These are phyloP conservation scores for Bipolaris oryzae DNA, from an alignment of 2,329 filamentous ascomycete genomes.

Conservation along the genomic window DNA sequence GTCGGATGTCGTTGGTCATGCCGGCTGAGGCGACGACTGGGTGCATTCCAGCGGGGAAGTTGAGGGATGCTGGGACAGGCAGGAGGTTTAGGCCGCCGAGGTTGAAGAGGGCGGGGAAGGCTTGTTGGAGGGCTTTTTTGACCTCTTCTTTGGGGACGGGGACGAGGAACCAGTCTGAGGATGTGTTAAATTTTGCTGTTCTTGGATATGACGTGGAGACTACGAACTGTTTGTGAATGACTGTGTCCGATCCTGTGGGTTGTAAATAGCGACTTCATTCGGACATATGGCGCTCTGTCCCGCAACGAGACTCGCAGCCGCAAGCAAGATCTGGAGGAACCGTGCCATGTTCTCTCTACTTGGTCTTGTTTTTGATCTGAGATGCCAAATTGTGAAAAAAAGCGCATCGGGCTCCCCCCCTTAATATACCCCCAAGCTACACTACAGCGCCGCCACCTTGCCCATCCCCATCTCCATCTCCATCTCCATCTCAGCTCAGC, in stretches of 20 bases:
- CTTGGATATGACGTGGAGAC: neutral
- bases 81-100: slow-evolving; percentile 7
- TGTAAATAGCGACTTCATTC: slow-evolving; percentile 17
- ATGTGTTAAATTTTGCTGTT: neutral
- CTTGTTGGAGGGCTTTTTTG: slow-evolving; percentile 11
- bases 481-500: no score
- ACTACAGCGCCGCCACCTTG: no score
- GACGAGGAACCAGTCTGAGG: slow-evolving; percentile 12
- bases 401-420: no score
- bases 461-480: no score
- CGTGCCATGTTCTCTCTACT: slow-evolving; percentile 4
- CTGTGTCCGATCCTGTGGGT: slow-evolving; percentile 16
- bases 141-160: slow-evolving; percentile 10
- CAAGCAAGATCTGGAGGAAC: slow-evolving; percentile 3
- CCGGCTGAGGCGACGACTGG: slow-evolving; percentile 10
- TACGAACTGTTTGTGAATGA: slow-evolving; percentile 10
- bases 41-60: slow-evolving; percentile 10
- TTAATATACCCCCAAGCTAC: neutral
- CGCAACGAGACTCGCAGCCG: slow-evolving; percentile 6
- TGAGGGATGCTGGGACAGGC: neutral
- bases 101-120: slow-evolving; percentile 5
- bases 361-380: neutral
- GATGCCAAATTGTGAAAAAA: neutral
- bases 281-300: slow-evolving; percentile 7
- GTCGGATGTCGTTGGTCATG: slow-evolving; percentile 10